Evolutionary conservation across 2,329 filamentous ascomycete genomes (phyloP).

Genomic region (Aspergillus proliferans): DNA sequence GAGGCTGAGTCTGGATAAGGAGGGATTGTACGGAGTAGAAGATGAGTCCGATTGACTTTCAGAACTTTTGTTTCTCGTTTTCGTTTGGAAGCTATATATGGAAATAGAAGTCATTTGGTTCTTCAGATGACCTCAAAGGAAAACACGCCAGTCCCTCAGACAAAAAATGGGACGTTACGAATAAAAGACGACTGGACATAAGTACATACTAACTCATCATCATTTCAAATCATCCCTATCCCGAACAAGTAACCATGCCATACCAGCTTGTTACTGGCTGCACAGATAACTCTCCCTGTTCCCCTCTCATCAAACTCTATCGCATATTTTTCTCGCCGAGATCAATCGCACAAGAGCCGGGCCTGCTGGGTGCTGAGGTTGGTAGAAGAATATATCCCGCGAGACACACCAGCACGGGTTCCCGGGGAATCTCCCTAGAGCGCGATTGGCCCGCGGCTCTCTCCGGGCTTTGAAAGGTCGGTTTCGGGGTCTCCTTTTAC

Average conservation of each 20-base stretch:
- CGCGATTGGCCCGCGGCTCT: slow-evolving; percentile 20
- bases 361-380: slow-evolving; percentile 18
- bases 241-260: slow-evolving; percentile 13
- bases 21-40: too few relatives aligned
- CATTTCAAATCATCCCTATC: slow-evolving; percentile 4
- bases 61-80: too few relatives aligned
- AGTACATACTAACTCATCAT: slow-evolving; percentile 10
- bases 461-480: slow-evolving; percentile 21
- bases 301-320: slow-evolving; percentile 1
- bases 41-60: too few relatives aligned
- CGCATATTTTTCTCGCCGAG: slow-evolving; percentile 14
- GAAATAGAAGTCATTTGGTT: too few relatives aligned
- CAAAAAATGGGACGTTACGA: not conserved
- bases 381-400: slow-evolving; percentile 9
- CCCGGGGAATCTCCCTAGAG: slow-evolving; percentile 10
- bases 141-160: not conserved
- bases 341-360: slow-evolving; percentile 22
- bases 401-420: slow-evolving; percentile 9
- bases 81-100: too few relatives aligned
- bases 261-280: slow-evolving; percentile 14
- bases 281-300: slow-evolving; percentile 11
- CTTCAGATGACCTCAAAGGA: not conserved
- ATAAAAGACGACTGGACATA: not conserved
- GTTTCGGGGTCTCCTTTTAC: slow-evolving; percentile 36
- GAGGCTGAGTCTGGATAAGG: too few relatives aligned